These are phyloP conservation scores for Selenicereus undatus DNA, from an alignment of 148 eudicot genomes.

Conservation along the genomic window DNA sequence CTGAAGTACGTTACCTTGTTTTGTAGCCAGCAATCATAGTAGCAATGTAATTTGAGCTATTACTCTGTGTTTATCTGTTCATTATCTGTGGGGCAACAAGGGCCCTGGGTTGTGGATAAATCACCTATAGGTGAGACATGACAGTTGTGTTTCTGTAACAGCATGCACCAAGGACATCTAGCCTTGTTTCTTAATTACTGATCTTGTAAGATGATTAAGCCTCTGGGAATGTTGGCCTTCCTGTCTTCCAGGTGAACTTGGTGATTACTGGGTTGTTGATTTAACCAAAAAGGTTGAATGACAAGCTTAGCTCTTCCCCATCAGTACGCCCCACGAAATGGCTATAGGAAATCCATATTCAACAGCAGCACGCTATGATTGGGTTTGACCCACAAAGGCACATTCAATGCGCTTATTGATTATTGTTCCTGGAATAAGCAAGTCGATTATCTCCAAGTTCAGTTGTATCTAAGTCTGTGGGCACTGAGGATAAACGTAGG, in stretches of 20 bases:
- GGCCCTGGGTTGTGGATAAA: neutral
- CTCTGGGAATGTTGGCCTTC: no score
- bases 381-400: neutral
- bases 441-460: neutral
- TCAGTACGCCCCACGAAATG: neutral
- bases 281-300: neutral
- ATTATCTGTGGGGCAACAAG: neutral
- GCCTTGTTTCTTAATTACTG: no score
- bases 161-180: no score
- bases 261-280: neutral
- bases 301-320: neutral
- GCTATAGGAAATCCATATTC: neutral
- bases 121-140: no score
- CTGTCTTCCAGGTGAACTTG: neutral
- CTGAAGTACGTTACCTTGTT: slow-evolving; percentile 48
- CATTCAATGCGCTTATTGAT: neutral
- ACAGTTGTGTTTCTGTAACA: no score
- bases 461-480: neutral
- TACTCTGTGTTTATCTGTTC: neutral
- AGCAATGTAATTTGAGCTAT: neutral
- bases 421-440: neutral
- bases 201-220: no score
- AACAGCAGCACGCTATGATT: no score
- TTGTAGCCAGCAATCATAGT: neutral
- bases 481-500: neutral